Evolutionary conservation across 148 eudicot species (phyloP).

Genomic region (Camellia granthamiana): DNA sequence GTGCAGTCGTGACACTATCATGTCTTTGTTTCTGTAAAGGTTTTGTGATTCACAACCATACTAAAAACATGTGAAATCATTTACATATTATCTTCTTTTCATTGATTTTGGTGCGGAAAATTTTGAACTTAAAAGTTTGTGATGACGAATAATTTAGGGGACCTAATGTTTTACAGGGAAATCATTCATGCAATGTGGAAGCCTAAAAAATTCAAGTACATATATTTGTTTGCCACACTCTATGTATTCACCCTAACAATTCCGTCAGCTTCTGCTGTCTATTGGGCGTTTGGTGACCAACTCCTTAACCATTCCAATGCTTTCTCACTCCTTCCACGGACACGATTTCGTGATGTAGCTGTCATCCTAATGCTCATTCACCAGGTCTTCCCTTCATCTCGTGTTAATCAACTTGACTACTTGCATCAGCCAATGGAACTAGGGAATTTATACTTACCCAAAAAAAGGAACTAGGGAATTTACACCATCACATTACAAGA

Average conservation of each 20-base stretch:
- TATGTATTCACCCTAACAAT: slow-evolving; percentile 73
- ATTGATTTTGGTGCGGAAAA: background rate
- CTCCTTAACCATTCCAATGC: slow-evolving; percentile 69
- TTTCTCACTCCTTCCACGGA: slow-evolving; percentile 58
- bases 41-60: background rate
- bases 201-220: slow-evolving; percentile 70
- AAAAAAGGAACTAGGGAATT: too few relatives aligned
- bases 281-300: slow-evolving; percentile 77
- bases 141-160: background rate
- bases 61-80: background rate
- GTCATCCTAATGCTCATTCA: slow-evolving; percentile 77
- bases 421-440: background rate
- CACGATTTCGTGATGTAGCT: slow-evolving; percentile 53
- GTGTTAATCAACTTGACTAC: background rate
- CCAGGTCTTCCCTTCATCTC: slow-evolving; percentile 38
- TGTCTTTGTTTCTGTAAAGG: background rate
- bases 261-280: slow-evolving; percentile 67
- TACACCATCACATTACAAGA: too few relatives aligned
- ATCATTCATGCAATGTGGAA: slow-evolving; percentile 81
- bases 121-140: background rate
- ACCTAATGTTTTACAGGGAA: slow-evolving; percentile 38
- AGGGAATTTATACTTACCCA: too few relatives aligned
- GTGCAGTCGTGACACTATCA: background rate
- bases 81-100: background rate
- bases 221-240: slow-evolving; percentile 61